Evolutionary conservation across 2,329 filamentous ascomycete genomes (phyloP), one percentile per base, ranked within the genome.

Genomic region (Pseudogymnoascus sp.): DNA sequence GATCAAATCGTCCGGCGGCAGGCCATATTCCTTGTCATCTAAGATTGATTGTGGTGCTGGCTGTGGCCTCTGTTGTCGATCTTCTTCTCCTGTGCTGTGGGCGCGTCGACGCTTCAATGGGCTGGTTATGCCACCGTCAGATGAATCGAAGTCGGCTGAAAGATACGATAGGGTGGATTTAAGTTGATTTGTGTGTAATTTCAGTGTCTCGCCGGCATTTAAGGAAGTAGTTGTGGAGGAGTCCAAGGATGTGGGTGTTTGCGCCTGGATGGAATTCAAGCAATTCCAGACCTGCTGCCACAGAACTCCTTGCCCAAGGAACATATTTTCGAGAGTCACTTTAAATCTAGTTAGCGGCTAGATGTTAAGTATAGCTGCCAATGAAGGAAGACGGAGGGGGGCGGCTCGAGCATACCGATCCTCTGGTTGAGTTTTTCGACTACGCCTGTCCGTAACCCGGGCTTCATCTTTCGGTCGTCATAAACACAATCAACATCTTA

Each of bases 341-440:
- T 24, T 24, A 26, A 41, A 41, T 11, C 4, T 41, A 22, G 16
- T 41, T 12, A 41, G 40, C 64, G 26, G 67, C 69, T 70, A 6
- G 68, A 14, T 50, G 5, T 35, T 7, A 31, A 14, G 19, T 56
- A 40, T 56, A 41, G 6, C 40, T 22, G 16, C 16, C 4, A 11
- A 41, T 6, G 11, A 22, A 22, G 6, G 16, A 41, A 22, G 38
- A 19, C 16, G 10, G 19, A 41, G 26, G 19, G 16, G 14, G 24
- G 26, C 7, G 41, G 35, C 7, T 68, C 40, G 67, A 68, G 70
- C 16, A 65, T 70, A 60, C 69, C 72, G 24, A 75, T 62, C 6
- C 73, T 68, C 4, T 69, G 71, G 22, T 67, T 72, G 4, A 76
- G 68, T 16, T 68, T 67, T 37, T 76, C 74, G 10, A 75, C 70